Conservation (phyloP, 768 basidiomycete genomes). For the Kwoniella europaea region DNA sequence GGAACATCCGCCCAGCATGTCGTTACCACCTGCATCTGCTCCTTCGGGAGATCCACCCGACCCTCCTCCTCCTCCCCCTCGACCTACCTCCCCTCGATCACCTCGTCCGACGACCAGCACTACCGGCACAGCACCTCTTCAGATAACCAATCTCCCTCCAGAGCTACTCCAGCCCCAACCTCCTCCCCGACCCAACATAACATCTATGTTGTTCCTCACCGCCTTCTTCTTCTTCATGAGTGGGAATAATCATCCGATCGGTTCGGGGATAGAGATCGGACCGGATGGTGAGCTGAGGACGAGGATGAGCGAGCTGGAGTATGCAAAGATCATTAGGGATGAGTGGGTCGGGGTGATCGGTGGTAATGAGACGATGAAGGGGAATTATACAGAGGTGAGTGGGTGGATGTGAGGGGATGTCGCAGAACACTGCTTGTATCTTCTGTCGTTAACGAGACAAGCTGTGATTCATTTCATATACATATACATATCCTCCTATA, state of each 20-base stretch:
- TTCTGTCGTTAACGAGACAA: too few relatives aligned
- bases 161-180: conserved; percentile 25
- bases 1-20: background rate
- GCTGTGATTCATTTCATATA: too few relatives aligned
- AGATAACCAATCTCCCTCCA: conserved; percentile 12
- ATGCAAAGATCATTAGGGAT: conserved; percentile 30
- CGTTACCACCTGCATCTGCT: background rate
- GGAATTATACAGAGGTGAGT: conserved; percentile 50
- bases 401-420: too few relatives aligned
- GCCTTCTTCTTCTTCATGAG: conserved; percentile 57
- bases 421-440: too few relatives aligned
- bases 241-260: conserved; percentile 33
- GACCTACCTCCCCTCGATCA: conserved; percentile 21
- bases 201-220: conserved; percentile 54
- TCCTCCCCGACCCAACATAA: conserved; percentile 43
- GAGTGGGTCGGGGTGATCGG: conserved; percentile 45
- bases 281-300: conserved; percentile 43
- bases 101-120: conserved; percentile 11
- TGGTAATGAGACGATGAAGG: conserved; percentile 32
- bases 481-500: too few relatives aligned
- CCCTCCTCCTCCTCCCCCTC: background rate
- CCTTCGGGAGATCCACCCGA: background rate
- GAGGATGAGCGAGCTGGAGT: conserved; percentile 43
- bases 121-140: conserved; percentile 8
- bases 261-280: conserved; percentile 30